Evolutionary conservation across 2,329 filamentous ascomycete genomes (phyloP), one percentile per base, ranked within the genome.

Genomic region (Epichloe baconii): DNA sequence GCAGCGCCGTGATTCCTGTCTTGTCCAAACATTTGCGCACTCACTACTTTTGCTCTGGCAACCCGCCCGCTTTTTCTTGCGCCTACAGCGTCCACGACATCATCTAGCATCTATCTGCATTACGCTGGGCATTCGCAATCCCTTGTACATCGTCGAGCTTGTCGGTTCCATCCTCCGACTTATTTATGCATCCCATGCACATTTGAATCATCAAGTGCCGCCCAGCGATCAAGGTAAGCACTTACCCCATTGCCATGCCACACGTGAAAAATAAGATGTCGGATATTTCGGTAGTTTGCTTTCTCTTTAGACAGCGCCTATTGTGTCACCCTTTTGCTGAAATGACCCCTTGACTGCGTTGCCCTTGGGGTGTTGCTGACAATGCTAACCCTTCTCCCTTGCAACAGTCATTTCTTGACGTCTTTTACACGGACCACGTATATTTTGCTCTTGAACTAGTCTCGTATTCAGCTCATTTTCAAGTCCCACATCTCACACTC

Each of bases 391-490:
- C 3, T 11, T 7, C 37, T 19, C n/a, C 11, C 40, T 38, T 34
- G 14, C 7, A 38, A 23, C 35, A 34, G 26, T 37, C 21, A 6
- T 23, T 5, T 23, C 19, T 5, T 10, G 35, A 37, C 21, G 37
- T 36, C 5, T n/a, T 26, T 12, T 12, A 26, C 34, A 26, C 19
- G 45, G 12, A 40, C 1, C 45, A 47, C 35, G n/a, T 19, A 14
- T 6, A 21, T 10, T 5, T 44, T 14, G 14, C 37, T 26, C 35
- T 43, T 26, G 15, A 42, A 38, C 14, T 34, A 37, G 42, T 21
- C 7, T 17, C 8, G 12, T 19, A 37, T 41, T 58, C 57, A 64
- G 52, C 44, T 11, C 35, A 40, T 26, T 17, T 4, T 14, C 37
- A 19, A 19, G 8, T 5, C 21, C 17, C 40, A 15, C 35, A 17